phyloP scores from a whole-genome alignment of 805 yeast genomes.

The Teunomyces gatunensis region DNA sequence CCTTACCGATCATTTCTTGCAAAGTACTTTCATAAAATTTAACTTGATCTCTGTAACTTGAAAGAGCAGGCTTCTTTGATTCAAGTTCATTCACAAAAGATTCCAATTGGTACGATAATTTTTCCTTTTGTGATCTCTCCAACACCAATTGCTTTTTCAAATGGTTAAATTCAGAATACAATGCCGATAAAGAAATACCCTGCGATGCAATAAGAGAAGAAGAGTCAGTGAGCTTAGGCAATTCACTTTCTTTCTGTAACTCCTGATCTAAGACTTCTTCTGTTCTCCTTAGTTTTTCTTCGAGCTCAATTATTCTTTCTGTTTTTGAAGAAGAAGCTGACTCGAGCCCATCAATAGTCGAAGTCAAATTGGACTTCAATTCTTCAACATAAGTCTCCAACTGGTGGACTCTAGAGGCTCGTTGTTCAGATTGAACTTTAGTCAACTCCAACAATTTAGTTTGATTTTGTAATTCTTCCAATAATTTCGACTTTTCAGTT shows the following conservation, averaged over 20 bases:
- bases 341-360: conserved; percentile 33
- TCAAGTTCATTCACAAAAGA: conserved; percentile 74
- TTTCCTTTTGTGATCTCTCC: conserved; percentile 69
- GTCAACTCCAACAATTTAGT: conserved; percentile 58
- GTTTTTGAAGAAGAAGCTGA: conserved; percentile 29
- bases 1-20: conserved; percentile 49
- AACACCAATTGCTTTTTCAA: conserved; percentile 63
- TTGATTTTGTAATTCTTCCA: conserved; percentile 46
- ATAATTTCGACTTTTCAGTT: conserved; percentile 47
- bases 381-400: conserved; percentile 49
- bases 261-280: conserved; percentile 42
- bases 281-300: conserved; percentile 37
- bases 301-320: conserved; percentile 37
- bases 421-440: conserved; percentile 51
- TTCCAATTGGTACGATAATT: conserved; percentile 68
- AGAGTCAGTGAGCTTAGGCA: conserved; percentile 51
- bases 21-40: conserved; percentile 54
- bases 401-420: conserved; percentile 49
- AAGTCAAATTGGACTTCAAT: conserved; percentile 37
- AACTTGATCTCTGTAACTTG: conserved; percentile 57
- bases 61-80: conserved; percentile 70
- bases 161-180: conserved; percentile 61
- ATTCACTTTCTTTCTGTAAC: conserved; percentile 36
- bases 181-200: conserved; percentile 63
- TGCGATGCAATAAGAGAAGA: conserved; percentile 48